phyloP scores from a whole-genome alignment of 2,329 filamentous ascomycete genomes.

The Akanthomyces muscarius region DNA sequence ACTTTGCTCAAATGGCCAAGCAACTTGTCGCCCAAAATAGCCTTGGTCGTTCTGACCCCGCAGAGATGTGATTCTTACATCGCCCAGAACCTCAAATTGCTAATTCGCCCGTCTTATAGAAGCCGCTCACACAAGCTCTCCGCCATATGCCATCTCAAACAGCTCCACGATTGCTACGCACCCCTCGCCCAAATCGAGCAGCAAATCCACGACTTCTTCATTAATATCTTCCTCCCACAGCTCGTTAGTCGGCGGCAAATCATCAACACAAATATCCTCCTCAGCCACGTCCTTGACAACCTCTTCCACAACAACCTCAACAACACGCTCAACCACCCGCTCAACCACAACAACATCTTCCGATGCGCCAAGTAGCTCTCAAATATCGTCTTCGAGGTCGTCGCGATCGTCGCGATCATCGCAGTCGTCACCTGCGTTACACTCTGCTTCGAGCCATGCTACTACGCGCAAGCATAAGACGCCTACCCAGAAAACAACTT shows the following conservation, averaged over 20 bases:
- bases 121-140: not conserved
- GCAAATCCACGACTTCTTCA: not conserved
- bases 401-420: not conserved
- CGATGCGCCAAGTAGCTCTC: not conserved
- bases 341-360: not conserved
- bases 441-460: not conserved
- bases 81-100: not conserved
- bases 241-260: not conserved
- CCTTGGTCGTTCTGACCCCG: not conserved
- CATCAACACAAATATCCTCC: not conserved
- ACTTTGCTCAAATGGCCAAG: not conserved
- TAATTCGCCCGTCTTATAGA: not conserved
- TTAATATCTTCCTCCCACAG: not conserved
- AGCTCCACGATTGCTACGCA: not conserved
- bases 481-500: not conserved
- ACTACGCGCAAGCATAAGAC: not conserved
- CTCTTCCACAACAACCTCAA: not conserved
- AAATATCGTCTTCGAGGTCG: not conserved
- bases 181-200: not conserved
- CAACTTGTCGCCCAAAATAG: not conserved
- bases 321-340: not conserved
- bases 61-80: not conserved
- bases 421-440: not conserved
- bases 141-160: slow-evolving; percentile 9
- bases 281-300: not conserved